Evolutionary conservation across 1,284 basidiomycete genomes (phyloP).

Genomic region (Calocybe gambosa): DNA sequence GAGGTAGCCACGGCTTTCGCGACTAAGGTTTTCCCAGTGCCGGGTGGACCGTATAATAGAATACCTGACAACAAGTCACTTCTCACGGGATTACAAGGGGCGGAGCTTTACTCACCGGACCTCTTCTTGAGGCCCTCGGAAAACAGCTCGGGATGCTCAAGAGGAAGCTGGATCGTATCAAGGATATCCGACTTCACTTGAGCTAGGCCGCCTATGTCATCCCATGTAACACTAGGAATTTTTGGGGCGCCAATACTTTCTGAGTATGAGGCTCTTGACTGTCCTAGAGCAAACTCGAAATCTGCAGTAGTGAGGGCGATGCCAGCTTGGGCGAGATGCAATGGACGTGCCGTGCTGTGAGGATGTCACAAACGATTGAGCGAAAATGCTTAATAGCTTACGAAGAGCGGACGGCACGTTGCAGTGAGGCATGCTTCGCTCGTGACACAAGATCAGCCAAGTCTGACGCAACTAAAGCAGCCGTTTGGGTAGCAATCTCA

Average conservation of each 20-base stretch:
- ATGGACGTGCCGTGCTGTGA: conserved; percentile 16
- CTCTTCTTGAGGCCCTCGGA: conserved; percentile 91
- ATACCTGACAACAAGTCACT: conserved; percentile 48
- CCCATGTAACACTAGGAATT: conserved; percentile 96
- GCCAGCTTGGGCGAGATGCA: conserved; percentile 40
- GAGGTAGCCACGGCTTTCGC: conserved; percentile 94
- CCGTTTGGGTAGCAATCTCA: conserved; percentile 81
- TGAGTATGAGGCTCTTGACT: conserved; percentile 77
- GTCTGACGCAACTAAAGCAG: conserved; percentile 86
- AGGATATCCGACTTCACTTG: conserved; percentile 91
- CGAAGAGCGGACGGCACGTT: conserved; percentile 41
- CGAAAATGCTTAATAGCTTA: conserved; percentile 23
- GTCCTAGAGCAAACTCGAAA: conserved; percentile 70
- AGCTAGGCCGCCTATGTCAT: conserved; percentile 92
- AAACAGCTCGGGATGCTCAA: conserved; percentile 94
- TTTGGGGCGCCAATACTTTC: conserved; percentile 95
- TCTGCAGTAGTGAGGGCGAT: conserved; percentile 62
- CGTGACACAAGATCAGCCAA: conserved; percentile 67
- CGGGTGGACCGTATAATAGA: conserved; percentile 88
- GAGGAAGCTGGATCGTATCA: conserved; percentile 94
- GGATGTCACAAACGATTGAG: conserved; percentile 1
- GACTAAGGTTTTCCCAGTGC: conserved; percentile 93
- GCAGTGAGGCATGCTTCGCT: conserved; percentile 56
- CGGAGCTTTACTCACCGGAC: conserved; percentile 54
- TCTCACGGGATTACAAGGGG: not conserved